Base-by-base conservation (phyloP, 371 early-diverging fungal species). In the Capniomyces stellatus region DNA sequence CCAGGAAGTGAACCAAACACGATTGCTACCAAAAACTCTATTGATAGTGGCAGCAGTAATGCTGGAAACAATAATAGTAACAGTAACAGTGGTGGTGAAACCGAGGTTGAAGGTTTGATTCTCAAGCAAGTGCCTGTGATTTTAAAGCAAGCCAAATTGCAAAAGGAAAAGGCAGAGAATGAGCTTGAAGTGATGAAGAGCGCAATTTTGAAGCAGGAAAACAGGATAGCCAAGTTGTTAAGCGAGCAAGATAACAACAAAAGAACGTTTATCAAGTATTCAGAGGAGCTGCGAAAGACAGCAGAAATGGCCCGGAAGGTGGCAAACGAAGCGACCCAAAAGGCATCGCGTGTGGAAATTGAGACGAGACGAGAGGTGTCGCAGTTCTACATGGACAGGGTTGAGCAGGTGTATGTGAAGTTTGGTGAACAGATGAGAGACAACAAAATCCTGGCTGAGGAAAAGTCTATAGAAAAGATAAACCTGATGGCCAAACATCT, bases 331-430 rank as follows among this genome's bases (percentile, higher is more conserved):
- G 70, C 75, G 19, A 78, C 79, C 63, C 66, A 70, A 28, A 67
- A 73, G 15, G 70, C 67, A 51, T 59, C 72, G n/a, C 58, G 61
- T 1, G 60, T 79, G 35, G 81, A 83, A 57, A 59, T 71, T 21
- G 73, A 73, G 35, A 67, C 74, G 23, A 67, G 79, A 18, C 66
- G 69, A 19, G 73, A 73, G 53, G 64, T 78, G 4, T 54, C 77
- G 0, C 56, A 56, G 19, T 69, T 69, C 19, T 67, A 68, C 29
- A 30, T 60, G 29, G 31, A 10, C 3, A 54, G 55, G 29, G 51
- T 68, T 21, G 54, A 48, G 13, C 73, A 75, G 47, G 59, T 75
- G 41, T 44, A 10, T 44, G 27, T 23, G 12, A 44, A 44, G 27
- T 44, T 44, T n/a, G 27, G 27, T 27, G 4, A 8, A 12, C 46